phyloP scores from a whole-genome alignment of 768 basidiomycete genomes.

The Cyclocybe cylindracea region DNA sequence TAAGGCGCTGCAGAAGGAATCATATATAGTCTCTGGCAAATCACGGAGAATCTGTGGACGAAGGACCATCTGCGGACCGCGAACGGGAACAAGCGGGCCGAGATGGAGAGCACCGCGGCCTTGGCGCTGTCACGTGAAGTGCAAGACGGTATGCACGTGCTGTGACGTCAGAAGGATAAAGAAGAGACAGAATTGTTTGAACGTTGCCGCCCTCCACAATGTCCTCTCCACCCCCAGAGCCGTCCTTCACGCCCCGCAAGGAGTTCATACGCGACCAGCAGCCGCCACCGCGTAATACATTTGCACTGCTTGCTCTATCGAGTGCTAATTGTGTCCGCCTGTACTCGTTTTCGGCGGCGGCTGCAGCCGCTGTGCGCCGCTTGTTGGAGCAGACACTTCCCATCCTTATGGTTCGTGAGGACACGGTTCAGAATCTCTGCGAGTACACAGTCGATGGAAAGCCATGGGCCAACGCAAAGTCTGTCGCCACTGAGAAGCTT shows the following conservation, averaged over 20 bases:
- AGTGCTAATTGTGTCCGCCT: slow-evolving; percentile 64
- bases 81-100: neutral
- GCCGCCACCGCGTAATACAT: slow-evolving; percentile 48
- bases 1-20: slow-evolving; percentile 7
- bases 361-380: slow-evolving; percentile 54
- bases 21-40: slow-evolving; percentile 4
- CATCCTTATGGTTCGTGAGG: slow-evolving; percentile 53
- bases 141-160: slow-evolving; percentile 18
- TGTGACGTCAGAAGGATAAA: slow-evolving; percentile 24
- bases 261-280: slow-evolving; percentile 69
- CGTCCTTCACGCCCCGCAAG: slow-evolving; percentile 64
- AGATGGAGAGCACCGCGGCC: no score
- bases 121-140: slow-evolving; percentile 11
- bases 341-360: slow-evolving; percentile 62
- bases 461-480: slow-evolving; percentile 75
- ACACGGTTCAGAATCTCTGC: slow-evolving; percentile 55
- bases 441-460: slow-evolving; percentile 70
- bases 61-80: slow-evolving; percentile 1
- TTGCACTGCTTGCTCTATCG: slow-evolving; percentile 71
- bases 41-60: neutral
- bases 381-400: slow-evolving; percentile 50
- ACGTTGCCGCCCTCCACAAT: slow-evolving; percentile 14
- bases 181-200: slow-evolving; percentile 8
- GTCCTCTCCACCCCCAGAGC: slow-evolving; percentile 35
- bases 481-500: slow-evolving; percentile 63